Conservation (phyloP, 805 yeast species). For the Candida khao-thaluensis region DNA sequence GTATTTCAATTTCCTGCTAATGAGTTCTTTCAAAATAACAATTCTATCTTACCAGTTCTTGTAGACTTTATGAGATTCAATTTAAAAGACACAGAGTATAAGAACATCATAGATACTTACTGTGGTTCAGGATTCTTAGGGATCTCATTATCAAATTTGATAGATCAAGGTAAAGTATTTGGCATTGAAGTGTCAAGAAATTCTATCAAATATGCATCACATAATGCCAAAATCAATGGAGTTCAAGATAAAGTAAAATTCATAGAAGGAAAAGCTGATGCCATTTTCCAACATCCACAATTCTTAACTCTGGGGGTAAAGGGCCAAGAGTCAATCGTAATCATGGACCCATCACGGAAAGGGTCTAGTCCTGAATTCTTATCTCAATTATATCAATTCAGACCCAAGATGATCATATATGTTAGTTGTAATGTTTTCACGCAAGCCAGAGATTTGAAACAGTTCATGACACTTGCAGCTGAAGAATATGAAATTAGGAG, state of each 20-base stretch:
- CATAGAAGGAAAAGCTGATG: conserved; percentile 38
- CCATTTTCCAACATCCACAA: conserved; percentile 28
- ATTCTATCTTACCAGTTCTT: conserved; percentile 34
- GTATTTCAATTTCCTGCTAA: conserved; percentile 39
- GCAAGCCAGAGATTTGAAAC: conserved; percentile 43
- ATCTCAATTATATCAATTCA: conserved; percentile 34
- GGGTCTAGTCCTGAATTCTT: conserved; percentile 38
- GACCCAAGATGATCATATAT: conserved; percentile 38
- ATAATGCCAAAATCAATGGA: conserved; percentile 40
- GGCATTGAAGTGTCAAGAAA: conserved; percentile 40
- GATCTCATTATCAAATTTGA: conserved; percentile 30
- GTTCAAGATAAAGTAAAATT: conserved; percentile 30
- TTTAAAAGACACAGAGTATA: conserved; percentile 16
- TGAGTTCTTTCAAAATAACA: conserved; percentile 43
- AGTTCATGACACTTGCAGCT: conserved; percentile 25
- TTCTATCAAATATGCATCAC: conserved; percentile 35
- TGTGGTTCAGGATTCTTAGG: conserved; percentile 50
- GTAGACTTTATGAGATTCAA: conserved; percentile 30
- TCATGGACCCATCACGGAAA: conserved; percentile 47
- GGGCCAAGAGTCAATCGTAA: conserved; percentile 35
- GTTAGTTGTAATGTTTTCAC: conserved; percentile 47
- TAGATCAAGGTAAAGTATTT: conserved; percentile 33
- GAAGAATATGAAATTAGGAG: conserved; percentile 22
- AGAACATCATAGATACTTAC: conserved; percentile 41
- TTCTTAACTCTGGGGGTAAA: conserved; percentile 25